Evolutionary conservation across 192 early-diverging fungal genomes (phyloP).

Genomic region (Dissophora ornata): DNA sequence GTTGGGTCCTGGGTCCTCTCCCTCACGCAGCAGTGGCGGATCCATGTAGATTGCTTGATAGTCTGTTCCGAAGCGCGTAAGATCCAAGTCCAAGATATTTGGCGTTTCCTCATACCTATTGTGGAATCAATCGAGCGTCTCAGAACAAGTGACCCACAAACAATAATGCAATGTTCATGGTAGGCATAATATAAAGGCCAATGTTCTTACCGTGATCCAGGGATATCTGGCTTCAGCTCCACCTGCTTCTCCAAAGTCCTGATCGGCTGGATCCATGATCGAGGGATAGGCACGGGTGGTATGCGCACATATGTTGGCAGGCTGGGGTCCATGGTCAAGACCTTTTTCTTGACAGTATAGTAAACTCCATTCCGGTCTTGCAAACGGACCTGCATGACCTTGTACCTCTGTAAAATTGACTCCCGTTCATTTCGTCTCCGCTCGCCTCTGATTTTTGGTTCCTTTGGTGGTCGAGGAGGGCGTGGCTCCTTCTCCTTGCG

Average conservation of each 20-base stretch:
- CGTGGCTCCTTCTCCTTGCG: constrained; percentile 61
- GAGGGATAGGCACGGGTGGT: constrained; percentile 84
- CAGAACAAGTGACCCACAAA: no score
- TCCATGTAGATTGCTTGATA: constrained; percentile 93
- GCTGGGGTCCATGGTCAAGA: constrained; percentile 83
- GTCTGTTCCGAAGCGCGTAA: constrained; percentile 69
- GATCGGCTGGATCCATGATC: constrained; percentile 89
- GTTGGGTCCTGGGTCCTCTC: constrained; percentile 64
- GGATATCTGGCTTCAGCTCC: constrained; percentile 15
- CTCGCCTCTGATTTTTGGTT: constrained; percentile 53
- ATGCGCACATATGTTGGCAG: constrained; percentile 91
- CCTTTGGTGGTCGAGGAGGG: constrained; percentile 50
- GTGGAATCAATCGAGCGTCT: no score
- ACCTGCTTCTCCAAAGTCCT: constrained; percentile 54
- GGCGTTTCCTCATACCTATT: constrained; percentile 56
- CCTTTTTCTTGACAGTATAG: constrained; percentile 87
- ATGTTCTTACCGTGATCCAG: constrained; percentile 50
- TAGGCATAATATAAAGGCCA: not conserved
- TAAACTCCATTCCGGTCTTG: constrained; percentile 88
- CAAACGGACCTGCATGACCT: constrained; percentile 87
- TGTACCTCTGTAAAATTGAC: constrained; percentile 82
- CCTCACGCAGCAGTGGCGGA: constrained; percentile 82
- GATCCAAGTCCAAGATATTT: constrained; percentile 60
- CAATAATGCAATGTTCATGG: no score
- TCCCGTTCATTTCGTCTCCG: constrained; percentile 9